Percentiles rank a stretch among this genome's conserved stretches.
Conservation (phyloP, 257 asterid species). For the Capsicum rhomboideum region DNA sequence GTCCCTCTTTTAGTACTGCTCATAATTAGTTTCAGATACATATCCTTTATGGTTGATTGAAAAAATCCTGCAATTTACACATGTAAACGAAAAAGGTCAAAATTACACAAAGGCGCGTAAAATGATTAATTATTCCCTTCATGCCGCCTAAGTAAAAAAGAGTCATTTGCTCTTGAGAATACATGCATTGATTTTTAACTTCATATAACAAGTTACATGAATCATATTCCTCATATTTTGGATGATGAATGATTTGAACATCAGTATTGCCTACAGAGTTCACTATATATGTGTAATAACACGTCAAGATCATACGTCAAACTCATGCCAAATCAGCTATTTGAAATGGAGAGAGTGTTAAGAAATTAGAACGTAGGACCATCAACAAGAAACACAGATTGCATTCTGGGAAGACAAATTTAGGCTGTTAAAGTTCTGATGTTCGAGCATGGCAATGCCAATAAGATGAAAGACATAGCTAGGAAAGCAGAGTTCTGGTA, state of each 20-base stretch:
- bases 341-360: background rate
- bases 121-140: no score
- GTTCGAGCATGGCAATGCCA: background rate
- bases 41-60: background rate
- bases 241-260: background rate
- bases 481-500: background rate
- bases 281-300: background rate
- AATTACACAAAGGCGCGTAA: background rate
- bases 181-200: background rate
- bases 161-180: background rate
- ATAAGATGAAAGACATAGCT: background rate
- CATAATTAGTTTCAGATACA: background rate
- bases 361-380: background rate
- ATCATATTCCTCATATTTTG: background rate
- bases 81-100: background rate
- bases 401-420: background rate
- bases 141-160: no score
- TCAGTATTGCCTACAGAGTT: background rate
- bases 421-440: background rate
- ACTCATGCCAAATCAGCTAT: background rate
- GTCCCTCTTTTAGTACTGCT: background rate
- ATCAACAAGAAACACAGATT: background rate
- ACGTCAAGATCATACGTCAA: background rate
- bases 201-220: background rate
- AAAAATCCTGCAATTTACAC: background rate